Base-by-base conservation (phyloP, 2,329 filamentous ascomycete species). In the Phialocephala sp. region DNA sequence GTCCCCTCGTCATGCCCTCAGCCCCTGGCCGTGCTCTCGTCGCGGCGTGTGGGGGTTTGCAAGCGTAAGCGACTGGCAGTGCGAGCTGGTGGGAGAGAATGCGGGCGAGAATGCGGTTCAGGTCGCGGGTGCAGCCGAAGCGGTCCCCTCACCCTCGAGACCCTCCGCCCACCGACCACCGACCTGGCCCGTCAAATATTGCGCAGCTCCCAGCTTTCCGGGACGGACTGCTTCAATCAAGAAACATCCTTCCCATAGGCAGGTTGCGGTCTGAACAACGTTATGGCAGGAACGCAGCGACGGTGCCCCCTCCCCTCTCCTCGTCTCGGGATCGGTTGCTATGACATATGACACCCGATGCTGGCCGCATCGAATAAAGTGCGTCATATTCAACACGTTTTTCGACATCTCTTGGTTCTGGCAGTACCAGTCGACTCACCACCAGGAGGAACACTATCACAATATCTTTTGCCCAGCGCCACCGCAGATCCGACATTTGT, bases 401-500 rank as follows among this genome's bases (percentile, higher is more conserved):
- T 18, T 41, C 15, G 37, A 41, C 37, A 18, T 12, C 15, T 8
- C 43, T 24, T 50, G 37, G 15, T 18, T 12, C 9, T 41, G 11
- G 37, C 9, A 14, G 12, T 41, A 8, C 37, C 37, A 41, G 37
- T 41, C 37, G 37, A 41, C 37, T 12, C 37, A 50, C n/a, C n/a
- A 11, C 45, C 4, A 11, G 4, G n/a, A 11, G 4, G n/a, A 50
- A n/a, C n/a, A 8, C 45, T 50, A 15, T 8, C 9, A 11, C 18
- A 22, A n/a, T 15, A 32, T 32, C 22, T 35, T 24, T 35, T 18
- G 18, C 9, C 50, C 24, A 18, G 15, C 24, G n/a, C 5, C 60
- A 62, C 39, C 60, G 56, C 60, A 22, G 43, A 62, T 43, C 60
- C 11, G 14, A 22, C 18, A 39, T 15, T 59, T 27, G 45, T 45